Evolutionary conservation across 2,329 filamentous ascomycete genomes (phyloP).

Genomic region (Alternaria ethzedia): DNA sequence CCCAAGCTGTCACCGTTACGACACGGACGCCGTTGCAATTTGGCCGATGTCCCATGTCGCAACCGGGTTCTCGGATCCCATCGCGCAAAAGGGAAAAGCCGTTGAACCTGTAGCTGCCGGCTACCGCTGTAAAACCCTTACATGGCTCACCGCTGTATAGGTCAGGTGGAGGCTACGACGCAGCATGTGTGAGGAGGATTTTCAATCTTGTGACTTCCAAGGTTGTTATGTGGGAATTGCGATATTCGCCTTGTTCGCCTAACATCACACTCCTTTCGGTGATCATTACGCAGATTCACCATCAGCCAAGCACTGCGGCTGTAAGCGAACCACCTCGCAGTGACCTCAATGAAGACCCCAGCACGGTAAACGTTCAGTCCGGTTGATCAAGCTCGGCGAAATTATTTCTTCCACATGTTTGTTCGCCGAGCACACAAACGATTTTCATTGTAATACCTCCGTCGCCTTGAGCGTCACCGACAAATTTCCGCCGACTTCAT

Average conservation of each 20-base stretch:
- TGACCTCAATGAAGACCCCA: constrained; percentile 1
- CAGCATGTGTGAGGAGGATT: background rate
- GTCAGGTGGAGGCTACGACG: background rate
- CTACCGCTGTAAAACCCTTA: background rate
- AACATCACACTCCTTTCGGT: constrained; percentile 1
- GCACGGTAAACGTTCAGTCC: constrained; percentile 1
- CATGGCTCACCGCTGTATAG: constrained; percentile 5
- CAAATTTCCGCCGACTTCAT: background rate
- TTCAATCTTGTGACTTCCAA: constrained; percentile 3
- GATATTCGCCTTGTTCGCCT: background rate
- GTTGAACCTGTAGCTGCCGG: constrained; percentile 16
- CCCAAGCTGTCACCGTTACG: constrained; percentile 11
- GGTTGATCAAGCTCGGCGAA: constrained; percentile 4
- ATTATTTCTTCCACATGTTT: background rate
- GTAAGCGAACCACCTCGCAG: constrained; percentile 6
- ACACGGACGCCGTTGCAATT: constrained; percentile 12
- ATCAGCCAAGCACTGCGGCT: constrained; percentile 2
- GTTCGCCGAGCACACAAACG: background rate
- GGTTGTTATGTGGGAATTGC: constrained; percentile 4
- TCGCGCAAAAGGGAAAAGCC: constrained; percentile 6
- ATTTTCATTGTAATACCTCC: background rate
- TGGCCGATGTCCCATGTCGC: constrained; percentile 10
- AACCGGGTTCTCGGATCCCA: constrained; percentile 18
- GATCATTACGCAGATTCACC: constrained; percentile 1
- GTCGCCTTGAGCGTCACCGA: background rate